Base-by-base conservation (phyloP, 139 green algal genomes). In the Chlorella ohadii region DNA sequence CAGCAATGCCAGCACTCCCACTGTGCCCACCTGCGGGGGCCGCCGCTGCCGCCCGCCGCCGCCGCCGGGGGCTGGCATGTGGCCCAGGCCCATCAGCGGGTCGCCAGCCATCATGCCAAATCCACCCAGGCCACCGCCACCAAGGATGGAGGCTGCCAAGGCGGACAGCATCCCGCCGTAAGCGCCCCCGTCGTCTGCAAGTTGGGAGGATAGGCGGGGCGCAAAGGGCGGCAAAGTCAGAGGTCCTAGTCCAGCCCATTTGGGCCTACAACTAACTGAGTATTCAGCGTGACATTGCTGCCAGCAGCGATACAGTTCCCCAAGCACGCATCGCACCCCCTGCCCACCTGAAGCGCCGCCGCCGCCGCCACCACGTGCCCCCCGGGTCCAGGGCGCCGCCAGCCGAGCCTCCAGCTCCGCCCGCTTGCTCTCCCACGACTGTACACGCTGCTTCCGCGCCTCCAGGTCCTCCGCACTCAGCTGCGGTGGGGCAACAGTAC, bases 381-480 rank as follows among this genome's bases (percentile, higher is more conserved):
- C 74, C 55, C 38, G 38, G n/a, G 59, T 27, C 78, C 78, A 83
- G 39, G 78, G 78, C 13, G 78, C 63, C 39, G 63, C 39, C 39
- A 83, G 78, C 78, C 51, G 13, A 1, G 15, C 28, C 63, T 83
- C 78, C 17, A 75, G 19, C 41, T 28, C 22, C 9, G 28, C 41
- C 20, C 27, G 19, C 5, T 74, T 64, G 9, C 38, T 5, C 41
- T 83, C 78, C 78, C 78, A 83, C 5, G 28, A 25, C 9, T 31
- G 19, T 63, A 65, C 27, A 39, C 41, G 61, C 63, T 75, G 34
- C 17, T 64, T 31, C 3, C 61, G 78, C 0, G 61, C 47, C 41
- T 74, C 78, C 39, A 63, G 41, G 38, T 83, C 78, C 0, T 75
- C 78, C 11, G 25, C 23, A 2, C 51, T 11, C 36, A 82, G 76